Base-by-base conservation (phyloP, 2,329 filamentous ascomycete species). In the Talaromyces sp. region DNA sequence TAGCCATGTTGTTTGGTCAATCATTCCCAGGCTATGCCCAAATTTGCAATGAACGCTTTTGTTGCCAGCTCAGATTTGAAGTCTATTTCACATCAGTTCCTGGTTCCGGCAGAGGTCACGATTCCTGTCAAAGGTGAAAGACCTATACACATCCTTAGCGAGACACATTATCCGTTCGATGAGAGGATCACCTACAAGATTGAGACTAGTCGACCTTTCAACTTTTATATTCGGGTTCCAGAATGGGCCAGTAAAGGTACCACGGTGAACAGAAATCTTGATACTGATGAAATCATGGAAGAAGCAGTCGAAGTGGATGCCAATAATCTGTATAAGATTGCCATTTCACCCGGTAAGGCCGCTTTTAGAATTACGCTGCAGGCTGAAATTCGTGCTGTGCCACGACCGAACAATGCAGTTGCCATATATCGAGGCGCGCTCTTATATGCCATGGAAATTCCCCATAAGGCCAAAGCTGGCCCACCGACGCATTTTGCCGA, bases 1-100 rank as follows among this genome's bases (percentile, higher is more conserved):
- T 52, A 59, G 57, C 57, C 57, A 56, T 59, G 57, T 17, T 59
- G 57, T 13, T 46, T 59, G 57, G 57, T 59, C 25, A 59, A 59
- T 36, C 57, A 59, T 46, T 54, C 57, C 9, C 57, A 59, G 43
- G 57, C 52, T 13, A 52, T 59, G 31, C 57, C 57, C 7, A 59
- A 59, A 37, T 59, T 59, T 22, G 57, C 57, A 22, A 59, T 59
- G 57, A 59, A 59, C 33, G 52, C 57, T 19, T 59, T 59, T 46
- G 57, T 56, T 43, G 53, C 57, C 13, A 59, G 52, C 43, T 25
- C 57, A 7, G 57, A 59, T 37, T 31, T 56, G 21, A 59, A 8
- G 40, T 59, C 45, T 1, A 59, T 59, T 28, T 39, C 31, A 5
- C 57, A 59, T 17, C 57, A 59, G 28, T 59, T 59, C 17, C 43